These are phyloP conservation scores for Cornus florida DNA, from an alignment of 148 eudicot genomes.

Conservation along the genomic window DNA sequence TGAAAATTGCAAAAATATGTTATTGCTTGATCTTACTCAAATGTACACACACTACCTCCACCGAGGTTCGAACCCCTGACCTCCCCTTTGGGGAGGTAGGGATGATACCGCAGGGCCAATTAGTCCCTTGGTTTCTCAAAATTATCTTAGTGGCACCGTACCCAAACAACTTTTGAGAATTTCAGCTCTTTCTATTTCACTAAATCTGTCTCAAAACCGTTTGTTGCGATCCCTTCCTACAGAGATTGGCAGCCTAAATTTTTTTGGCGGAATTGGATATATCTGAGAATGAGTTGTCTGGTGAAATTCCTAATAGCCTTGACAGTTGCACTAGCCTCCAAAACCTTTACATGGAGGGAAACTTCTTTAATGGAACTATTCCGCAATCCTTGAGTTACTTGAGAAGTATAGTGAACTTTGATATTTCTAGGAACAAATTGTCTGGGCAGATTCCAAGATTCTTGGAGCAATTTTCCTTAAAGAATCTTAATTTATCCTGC, in stretches of 20 bases:
- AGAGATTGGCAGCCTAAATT: not conserved
- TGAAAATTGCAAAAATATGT: too few species aligned
- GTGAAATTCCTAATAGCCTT: not conserved
- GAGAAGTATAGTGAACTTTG: not conserved
- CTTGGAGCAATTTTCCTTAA: not conserved
- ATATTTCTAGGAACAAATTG: not conserved
- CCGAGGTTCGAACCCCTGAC: too few species aligned
- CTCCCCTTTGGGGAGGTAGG: too few species aligned
- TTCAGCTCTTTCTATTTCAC: too few species aligned
- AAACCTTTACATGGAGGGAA: not conserved
- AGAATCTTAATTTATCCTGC: not conserved
- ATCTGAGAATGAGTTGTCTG: not conserved
- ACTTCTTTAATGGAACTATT: not conserved
- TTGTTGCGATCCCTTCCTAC: too few species aligned
- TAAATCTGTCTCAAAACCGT: too few species aligned
- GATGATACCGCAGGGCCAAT: too few species aligned
- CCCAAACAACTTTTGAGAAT: too few species aligned
- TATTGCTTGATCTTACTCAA: too few species aligned
- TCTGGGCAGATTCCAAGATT: not conserved
- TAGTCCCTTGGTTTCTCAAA: too few species aligned
- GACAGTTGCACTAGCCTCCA: not conserved
- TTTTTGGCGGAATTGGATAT: not conserved
- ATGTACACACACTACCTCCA: too few species aligned
- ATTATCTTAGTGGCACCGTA: too few species aligned
- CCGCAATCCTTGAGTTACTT: not conserved